Conservation (phyloP, 2,329 filamentous ascomycete genomes). For the Hypomyces perniciosus region DNA sequence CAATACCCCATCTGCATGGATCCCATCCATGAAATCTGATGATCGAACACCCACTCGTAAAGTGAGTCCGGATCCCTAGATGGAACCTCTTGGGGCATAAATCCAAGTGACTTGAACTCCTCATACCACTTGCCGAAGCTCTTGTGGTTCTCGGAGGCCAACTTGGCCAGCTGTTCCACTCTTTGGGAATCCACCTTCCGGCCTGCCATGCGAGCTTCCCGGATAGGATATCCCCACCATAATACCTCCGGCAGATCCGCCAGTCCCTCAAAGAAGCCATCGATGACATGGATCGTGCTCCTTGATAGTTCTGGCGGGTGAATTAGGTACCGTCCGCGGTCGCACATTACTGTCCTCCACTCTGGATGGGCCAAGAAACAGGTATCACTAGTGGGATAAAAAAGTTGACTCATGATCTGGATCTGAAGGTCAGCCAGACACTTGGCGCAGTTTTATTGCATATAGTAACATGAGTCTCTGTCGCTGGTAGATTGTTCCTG, state of each 20-base stretch:
- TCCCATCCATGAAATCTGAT: conserved; percentile 28
- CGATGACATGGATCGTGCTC: conserved; percentile 21
- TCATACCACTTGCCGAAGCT: conserved; percentile 30
- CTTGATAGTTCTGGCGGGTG: conserved; percentile 19
- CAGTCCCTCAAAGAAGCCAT: conserved; percentile 29
- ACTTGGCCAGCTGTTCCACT: conserved; percentile 24
- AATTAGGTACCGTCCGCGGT: conserved; percentile 21
- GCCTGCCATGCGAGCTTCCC: conserved; percentile 15
- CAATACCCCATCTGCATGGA: conserved; percentile 32
- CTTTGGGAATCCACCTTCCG: conserved; percentile 24
- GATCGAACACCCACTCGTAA: conserved; percentile 28
- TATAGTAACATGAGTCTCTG: too few relatives aligned
- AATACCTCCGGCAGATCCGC: conserved; percentile 30
- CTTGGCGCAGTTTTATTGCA: not conserved
- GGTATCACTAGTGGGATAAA: conserved; percentile 27
- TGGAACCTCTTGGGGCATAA: conserved; percentile 22
- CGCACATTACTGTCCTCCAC: conserved; percentile 31
- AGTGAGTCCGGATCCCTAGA: conserved; percentile 26
- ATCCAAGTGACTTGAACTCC: conserved; percentile 19
- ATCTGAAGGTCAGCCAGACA: not conserved
- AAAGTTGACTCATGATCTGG: conserved; percentile 34
- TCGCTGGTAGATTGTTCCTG: too few relatives aligned
- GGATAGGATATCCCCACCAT: conserved; percentile 22
- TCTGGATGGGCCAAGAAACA: conserved; percentile 32
- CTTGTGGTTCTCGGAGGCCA: conserved; percentile 23